Evolutionary conservation across 192 early-diverging fungal genomes (phyloP).

Genomic region (Backusella parvicylindrica): DNA sequence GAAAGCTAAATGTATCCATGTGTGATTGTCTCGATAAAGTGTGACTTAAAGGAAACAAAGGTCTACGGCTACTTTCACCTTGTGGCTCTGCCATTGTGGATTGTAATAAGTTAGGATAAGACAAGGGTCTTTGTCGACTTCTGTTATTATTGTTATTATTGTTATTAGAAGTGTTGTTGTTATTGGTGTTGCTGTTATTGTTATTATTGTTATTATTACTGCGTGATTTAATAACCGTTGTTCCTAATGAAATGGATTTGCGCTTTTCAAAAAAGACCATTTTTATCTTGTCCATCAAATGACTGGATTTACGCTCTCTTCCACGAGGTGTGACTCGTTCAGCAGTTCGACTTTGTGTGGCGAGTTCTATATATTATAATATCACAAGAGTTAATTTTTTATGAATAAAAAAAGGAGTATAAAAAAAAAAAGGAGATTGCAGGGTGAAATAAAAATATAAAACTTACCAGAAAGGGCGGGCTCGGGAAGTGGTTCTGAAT

Average conservation of each 20-base stretch:
- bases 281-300: constrained; percentile 25
- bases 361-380: background rate
- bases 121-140: constrained; percentile 14
- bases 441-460: background rate
- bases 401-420: background rate
- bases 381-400: constrained; percentile 2
- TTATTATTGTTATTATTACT: background rate
- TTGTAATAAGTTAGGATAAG: constrained; percentile 19
- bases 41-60: background rate
- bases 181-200: background rate
- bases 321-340: constrained; percentile 8
- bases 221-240: background rate
- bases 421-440: background rate
- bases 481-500: constrained; percentile 8
- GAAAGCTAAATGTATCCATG: background rate
- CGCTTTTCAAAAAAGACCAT: constrained; percentile 31
- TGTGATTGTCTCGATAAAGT: constrained; percentile 4
- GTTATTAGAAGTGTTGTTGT: background rate
- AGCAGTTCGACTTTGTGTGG: constrained; percentile 1
- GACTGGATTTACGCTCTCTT: background rate
- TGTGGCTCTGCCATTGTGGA: background rate
- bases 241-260: constrained; percentile 7
- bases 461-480: background rate
- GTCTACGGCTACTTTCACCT: background rate
- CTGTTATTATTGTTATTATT: background rate